Conservation (phyloP, 1,139 yeast genomes). For the Saccharomyces hybrid region DNA sequence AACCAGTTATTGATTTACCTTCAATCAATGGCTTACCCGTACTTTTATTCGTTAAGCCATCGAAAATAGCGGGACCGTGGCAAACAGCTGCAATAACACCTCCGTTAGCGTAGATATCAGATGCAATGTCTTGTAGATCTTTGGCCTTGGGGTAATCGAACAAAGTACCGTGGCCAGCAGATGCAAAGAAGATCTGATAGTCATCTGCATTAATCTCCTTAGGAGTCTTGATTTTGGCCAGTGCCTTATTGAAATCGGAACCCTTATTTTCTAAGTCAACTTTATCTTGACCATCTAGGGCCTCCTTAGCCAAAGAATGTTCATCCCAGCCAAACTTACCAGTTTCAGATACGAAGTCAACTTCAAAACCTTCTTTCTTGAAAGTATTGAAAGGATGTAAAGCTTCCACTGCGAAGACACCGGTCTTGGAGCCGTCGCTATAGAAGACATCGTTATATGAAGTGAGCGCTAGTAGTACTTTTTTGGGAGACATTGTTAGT, state of each 20-base stretch:
- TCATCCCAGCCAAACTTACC: slow-evolving; percentile 51
- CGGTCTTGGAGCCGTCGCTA: slow-evolving; percentile 50
- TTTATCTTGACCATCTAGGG: slow-evolving; percentile 42
- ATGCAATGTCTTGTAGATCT: slow-evolving; percentile 41
- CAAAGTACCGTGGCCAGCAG: slow-evolving; percentile 60
- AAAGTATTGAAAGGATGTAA: slow-evolving; percentile 49
- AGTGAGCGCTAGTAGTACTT: slow-evolving; percentile 47
- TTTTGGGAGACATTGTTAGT: slow-evolving; percentile 10
- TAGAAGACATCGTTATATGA: slow-evolving; percentile 44
- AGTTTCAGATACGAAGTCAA: slow-evolving; percentile 50
- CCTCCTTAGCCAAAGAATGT: slow-evolving; percentile 39
- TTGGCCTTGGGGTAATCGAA: slow-evolving; percentile 50
- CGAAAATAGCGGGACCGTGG: slow-evolving; percentile 57
- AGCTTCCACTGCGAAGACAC: slow-evolving; percentile 50
- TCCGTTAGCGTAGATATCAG: slow-evolving; percentile 40
- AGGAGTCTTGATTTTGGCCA: slow-evolving; percentile 30
- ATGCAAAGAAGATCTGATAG: slow-evolving; percentile 48
- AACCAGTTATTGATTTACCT: slow-evolving; percentile 53
- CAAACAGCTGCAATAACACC: slow-evolving; percentile 60
- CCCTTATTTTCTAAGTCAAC: slow-evolving; percentile 35
- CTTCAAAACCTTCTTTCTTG: slow-evolving; percentile 42
- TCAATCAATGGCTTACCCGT: slow-evolving; percentile 42
- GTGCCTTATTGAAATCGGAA: slow-evolving; percentile 36
- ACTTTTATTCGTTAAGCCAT: slow-evolving; percentile 37
- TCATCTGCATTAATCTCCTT: slow-evolving; percentile 39